These are phyloP conservation scores for Breynia disticha DNA, from an alignment of 441 rosid species.

Conservation along the genomic window DNA sequence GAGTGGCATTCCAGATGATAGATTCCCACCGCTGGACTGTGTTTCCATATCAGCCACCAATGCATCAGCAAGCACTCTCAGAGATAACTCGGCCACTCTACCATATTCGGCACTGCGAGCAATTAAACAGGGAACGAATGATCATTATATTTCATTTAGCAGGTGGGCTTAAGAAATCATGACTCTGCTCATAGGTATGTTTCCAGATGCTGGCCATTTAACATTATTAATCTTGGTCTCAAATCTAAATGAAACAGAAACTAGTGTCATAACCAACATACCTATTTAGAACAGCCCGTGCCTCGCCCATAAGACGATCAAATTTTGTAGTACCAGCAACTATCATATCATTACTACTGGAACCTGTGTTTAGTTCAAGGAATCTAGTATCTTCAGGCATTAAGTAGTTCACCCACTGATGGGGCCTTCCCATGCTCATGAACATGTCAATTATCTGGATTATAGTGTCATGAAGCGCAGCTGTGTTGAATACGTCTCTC, in stretches of 20 bases:
- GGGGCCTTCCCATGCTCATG: constrained; percentile 60
- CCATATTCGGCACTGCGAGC: constrained; percentile 47
- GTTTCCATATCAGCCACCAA: constrained; percentile 39
- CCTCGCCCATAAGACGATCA: constrained; percentile 77
- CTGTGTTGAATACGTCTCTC: constrained; percentile 44
- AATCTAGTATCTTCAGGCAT: constrained; percentile 56
- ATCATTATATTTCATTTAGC: neutral
- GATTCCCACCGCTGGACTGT: constrained; percentile 26
- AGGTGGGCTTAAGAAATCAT: no score
- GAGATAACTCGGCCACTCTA: constrained; percentile 36
- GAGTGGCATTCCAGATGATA: constrained; percentile 47
- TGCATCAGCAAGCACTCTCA: constrained; percentile 34
- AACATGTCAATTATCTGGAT: constrained; percentile 57
- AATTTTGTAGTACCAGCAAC: constrained; percentile 35
- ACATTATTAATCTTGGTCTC: no score
- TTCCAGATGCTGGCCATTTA: no score
- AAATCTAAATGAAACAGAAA: neutral
- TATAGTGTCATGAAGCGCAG: constrained; percentile 45
- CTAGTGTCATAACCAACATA: constrained; percentile 13
- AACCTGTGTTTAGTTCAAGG: constrained; percentile 18
- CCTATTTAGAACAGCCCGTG: constrained; percentile 63
- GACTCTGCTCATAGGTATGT: no score
- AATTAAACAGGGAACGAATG: neutral
- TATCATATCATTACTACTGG: constrained; percentile 21
- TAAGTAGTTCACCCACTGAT: constrained; percentile 63